Base-by-base conservation (phyloP, 805 yeast genomes). In the Candida ortonii region DNA sequence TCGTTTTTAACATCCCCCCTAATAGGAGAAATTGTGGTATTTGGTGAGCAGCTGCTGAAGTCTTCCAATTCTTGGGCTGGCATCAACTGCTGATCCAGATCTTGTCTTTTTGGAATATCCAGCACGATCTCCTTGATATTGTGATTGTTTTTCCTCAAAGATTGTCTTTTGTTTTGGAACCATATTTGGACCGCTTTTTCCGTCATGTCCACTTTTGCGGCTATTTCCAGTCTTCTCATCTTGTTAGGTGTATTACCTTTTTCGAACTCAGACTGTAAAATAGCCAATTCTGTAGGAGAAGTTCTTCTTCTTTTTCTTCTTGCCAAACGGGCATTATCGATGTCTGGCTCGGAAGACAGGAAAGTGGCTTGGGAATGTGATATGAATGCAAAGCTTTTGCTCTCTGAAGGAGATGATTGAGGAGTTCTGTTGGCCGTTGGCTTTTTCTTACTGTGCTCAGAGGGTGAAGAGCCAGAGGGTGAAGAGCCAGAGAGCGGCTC, bases 181-280 rank as follows among this genome's bases (percentile, higher is more conserved):
- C 98, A 93, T 44, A 90, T 87, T 65, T 93, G 98, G 22, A 93
- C 95, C 2, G 97, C 96, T 59, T 89, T 87, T 60, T 89, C 97
- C n/a, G 90, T 78, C 97, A 93, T 93, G 47, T 79, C 80, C 25
- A 93, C 94, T 45, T 69, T 75, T 19, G 65, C 60, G 4, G 97
- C 96, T 46, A 93, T 84, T 45, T 80, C 84, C 27, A 76, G 68
- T 48, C 97, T 76, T 53, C 82, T 71, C 28, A 71, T 63, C 57
- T 80, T 82, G 55, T 83, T 81, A 28, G 98, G 98, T 31, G 95
- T 86, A 27, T 78, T 68, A 40, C 95, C 88, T 30, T 65, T 55
- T 31, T 71, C 71, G 53, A 90, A 93, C 64, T 88, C 96, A 22
- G 70, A 62, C 60, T 88, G 93, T 40, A 93, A 71, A 34, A 93